Evolutionary conservation across 2,329 filamentous ascomycete species (phyloP), one percentile per base, ranked within the genome.

Genomic region (Pyrenochaeta sp.): DNA sequence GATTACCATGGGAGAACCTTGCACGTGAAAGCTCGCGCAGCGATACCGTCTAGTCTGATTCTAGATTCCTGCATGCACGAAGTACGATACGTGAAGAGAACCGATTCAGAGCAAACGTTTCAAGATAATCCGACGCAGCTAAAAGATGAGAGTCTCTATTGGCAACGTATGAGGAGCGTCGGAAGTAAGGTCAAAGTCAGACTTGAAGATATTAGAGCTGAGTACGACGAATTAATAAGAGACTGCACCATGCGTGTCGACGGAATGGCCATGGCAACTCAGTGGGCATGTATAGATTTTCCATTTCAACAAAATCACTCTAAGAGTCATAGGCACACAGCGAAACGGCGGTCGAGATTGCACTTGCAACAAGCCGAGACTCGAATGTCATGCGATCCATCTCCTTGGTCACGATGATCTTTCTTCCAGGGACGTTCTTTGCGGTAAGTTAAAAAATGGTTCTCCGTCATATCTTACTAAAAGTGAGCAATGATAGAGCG

Each of bases 191-290:
- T 63, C 3, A 37, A 10, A 18, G n/a, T 18, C 1, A 51, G 64
- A 11, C 45, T 66, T 10, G 20, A 33, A 3, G 27, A 49, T 10
- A 62, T 67, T 4, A 21, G 42, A 7, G 60, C 54, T 15, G 64
- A 67, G 36, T 64, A 65, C 33, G 58, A 65, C 6, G 64, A 62
- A 10, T 62, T 58, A 46, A 67, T 64, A 15, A 36, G 59, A 49
- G 59, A 62, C 40, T 64, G 59, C 23, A 66, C 51, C 0, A 65
- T 66, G 60, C 62, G 64, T 27, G 35, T 65, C 1, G 64, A 66
- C 35, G 64, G 62, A 2, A 67, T 67, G 60, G 62, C 64, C 0
- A 67, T 67, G 60, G 56, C 64, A 1, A 67, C 62, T 21, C 62
- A 67, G 59, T 67, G 64, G 64, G 60, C 56, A 10, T 11, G 35